Evolutionary conservation across 1,139 yeast species (phyloP).

Genomic region (Blastobotrys capitulatus): DNA sequence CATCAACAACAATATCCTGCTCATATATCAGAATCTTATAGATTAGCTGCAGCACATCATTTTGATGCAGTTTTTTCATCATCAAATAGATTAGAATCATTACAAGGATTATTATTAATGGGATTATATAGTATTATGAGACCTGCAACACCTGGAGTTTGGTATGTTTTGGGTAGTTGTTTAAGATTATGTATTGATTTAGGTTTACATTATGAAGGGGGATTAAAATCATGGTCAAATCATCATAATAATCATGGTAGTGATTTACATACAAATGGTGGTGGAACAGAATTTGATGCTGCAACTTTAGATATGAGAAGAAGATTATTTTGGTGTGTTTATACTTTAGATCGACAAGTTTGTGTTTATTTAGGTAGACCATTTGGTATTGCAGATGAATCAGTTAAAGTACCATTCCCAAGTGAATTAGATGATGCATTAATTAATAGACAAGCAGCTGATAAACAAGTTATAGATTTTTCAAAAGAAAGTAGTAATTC

Average conservation of each 20-base stretch:
- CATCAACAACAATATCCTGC: slow-evolving; percentile 66
- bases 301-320: slow-evolving; percentile 65
- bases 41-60: slow-evolving; percentile 59
- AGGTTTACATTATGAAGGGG: slow-evolving; percentile 63
- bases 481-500: slow-evolving; percentile 13
- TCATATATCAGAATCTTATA: slow-evolving; percentile 65
- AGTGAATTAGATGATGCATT: slow-evolving; percentile 67
- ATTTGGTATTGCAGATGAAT: slow-evolving; percentile 66
- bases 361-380: slow-evolving; percentile 72
- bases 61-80: slow-evolving; percentile 56
- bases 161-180: slow-evolving; percentile 85
- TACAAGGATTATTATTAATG: slow-evolving; percentile 65
- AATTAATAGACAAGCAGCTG: slow-evolving; percentile 38
- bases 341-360: slow-evolving; percentile 73
- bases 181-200: slow-evolving; percentile 74
- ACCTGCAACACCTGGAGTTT: slow-evolving; percentile 71
- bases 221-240: slow-evolving; percentile 27
- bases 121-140: slow-evolving; percentile 58
- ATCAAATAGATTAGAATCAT: slow-evolving; percentile 57
- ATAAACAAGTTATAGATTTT: slow-evolving; percentile 26
- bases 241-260: slow-evolving; percentile 12
- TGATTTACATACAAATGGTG: slow-evolving; percentile 5
- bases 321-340: slow-evolving; percentile 84
- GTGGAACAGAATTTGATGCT: slow-evolving; percentile 35
- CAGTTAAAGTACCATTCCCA: slow-evolving; percentile 61